Conservation (phyloP, 2,329 filamentous ascomycete genomes). For the Penicillium sp. region DNA sequence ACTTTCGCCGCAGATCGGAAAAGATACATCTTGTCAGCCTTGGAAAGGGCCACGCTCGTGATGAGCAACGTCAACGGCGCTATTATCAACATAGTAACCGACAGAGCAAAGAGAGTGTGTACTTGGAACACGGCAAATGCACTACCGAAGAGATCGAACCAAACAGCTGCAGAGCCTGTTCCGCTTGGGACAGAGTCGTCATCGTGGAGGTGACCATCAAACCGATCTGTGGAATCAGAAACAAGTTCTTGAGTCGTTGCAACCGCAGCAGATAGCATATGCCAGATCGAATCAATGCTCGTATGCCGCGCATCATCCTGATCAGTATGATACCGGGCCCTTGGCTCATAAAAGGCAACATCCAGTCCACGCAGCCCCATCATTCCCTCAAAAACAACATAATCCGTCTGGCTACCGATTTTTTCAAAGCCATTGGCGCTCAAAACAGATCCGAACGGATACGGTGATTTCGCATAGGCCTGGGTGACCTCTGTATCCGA, state of each 20-base stretch:
- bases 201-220: constrained; percentile 59
- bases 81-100: constrained; percentile 76
- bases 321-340: constrained; percentile 84
- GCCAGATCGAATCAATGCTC: constrained; percentile 68
- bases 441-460: constrained; percentile 82
- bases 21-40: constrained; percentile 80
- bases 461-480: constrained; percentile 67
- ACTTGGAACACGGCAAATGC: constrained; percentile 76
- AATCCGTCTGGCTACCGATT: constrained; percentile 86
- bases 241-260: constrained; percentile 71
- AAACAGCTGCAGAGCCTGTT: constrained; percentile 69
- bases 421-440: constrained; percentile 79
- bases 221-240: constrained; percentile 63
- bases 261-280: constrained; percentile 86
- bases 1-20: constrained; percentile 67
- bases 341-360: constrained; percentile 83
- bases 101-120: constrained; percentile 82
- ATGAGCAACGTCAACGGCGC: constrained; percentile 71
- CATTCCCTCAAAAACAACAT: constrained; percentile 72
- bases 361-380: constrained; percentile 85
- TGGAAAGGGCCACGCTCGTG: constrained; percentile 66
- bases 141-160: constrained; percentile 88
- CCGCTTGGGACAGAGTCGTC: constrained; percentile 65
- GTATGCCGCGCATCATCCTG: constrained; percentile 83
- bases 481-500: constrained; percentile 83